Conservation (phyloP, 176 grass and related monocot species). For the Pontederia crassipes region DNA sequence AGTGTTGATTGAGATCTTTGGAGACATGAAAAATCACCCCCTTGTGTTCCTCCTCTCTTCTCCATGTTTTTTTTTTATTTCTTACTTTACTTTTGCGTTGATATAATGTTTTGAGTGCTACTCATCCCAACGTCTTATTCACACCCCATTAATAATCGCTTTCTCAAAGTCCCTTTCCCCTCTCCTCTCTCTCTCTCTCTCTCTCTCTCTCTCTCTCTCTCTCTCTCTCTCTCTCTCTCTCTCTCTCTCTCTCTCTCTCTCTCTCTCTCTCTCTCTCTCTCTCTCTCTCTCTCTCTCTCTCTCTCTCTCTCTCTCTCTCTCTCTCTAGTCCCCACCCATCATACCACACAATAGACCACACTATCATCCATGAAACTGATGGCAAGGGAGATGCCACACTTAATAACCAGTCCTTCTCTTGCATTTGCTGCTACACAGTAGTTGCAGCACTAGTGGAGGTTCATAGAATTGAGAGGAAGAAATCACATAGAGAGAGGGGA, state of each 20-base stretch:
- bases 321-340: constrained; percentile 4
- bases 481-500: neutral
- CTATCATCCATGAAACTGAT: constrained; percentile 2
- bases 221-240: neutral
- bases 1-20: too few species aligned
- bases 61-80: too few species aligned
- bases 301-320: neutral
- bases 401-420: constrained; percentile 4
- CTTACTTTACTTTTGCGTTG: neutral
- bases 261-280: neutral
- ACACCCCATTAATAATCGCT: constrained; percentile 1
- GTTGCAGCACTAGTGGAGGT: neutral
- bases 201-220: constrained; percentile 3
- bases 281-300: neutral
- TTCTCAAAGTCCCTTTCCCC: constrained; percentile 4
- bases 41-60: too few species aligned
- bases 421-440: constrained; percentile 1
- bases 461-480: neutral
- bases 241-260: constrained; percentile 7
- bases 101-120: neutral
- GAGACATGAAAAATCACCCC: too few species aligned
- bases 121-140: constrained; percentile 1
- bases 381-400: constrained; percentile 5
- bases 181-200: constrained; percentile 1
- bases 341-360: neutral